These are phyloP conservation scores for Oryza australiensis DNA, from an alignment of 176 grass and related monocot genomes.

Conservation along the genomic window DNA sequence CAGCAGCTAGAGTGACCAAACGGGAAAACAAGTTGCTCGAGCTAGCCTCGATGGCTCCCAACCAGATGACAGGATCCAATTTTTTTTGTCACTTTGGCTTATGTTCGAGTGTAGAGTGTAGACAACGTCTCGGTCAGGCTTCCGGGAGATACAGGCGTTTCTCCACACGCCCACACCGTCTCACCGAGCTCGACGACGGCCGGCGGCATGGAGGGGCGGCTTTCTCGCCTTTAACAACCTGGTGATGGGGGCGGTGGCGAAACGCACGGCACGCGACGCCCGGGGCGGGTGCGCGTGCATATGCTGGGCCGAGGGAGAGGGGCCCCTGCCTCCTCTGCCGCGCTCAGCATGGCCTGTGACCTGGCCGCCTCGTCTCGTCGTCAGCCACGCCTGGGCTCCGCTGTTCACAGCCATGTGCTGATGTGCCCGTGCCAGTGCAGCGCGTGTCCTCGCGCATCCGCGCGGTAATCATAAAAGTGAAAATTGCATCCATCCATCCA, in stretches of 20 bases:
- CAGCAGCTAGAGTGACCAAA: not conserved
- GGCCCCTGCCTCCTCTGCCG: not conserved
- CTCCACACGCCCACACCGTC: not conserved
- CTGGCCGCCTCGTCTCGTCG: slow-evolving; percentile 19
- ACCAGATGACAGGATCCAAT: not conserved
- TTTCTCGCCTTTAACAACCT: slow-evolving; percentile 39
- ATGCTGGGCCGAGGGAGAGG: not conserved
- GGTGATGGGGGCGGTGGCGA: too few relatives aligned
- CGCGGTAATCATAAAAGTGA: slow-evolving; percentile 34
- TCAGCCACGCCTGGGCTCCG: not conserved
- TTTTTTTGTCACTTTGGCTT: too few relatives aligned
- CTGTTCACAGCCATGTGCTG: slow-evolving; percentile 50
- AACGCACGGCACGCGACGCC: slow-evolving; percentile 13
- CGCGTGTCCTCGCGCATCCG: not conserved
- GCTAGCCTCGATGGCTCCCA: not conserved
- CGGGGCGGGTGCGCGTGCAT: slow-evolving; percentile 21
- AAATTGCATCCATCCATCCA: not conserved
- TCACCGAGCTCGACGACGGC: not conserved
- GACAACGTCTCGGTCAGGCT: not conserved
- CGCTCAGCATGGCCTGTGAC: not conserved
- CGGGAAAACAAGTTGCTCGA: not conserved
- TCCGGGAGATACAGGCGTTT: not conserved
- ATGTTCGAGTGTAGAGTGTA: not conserved
- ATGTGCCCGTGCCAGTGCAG: slow-evolving; percentile 43
- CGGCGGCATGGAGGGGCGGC: not conserved